Evolutionary conservation across 2,329 filamentous ascomycete genomes (phyloP), one percentile per base, ranked within the genome.

Genomic region (Cytospora paraplurivora): DNA sequence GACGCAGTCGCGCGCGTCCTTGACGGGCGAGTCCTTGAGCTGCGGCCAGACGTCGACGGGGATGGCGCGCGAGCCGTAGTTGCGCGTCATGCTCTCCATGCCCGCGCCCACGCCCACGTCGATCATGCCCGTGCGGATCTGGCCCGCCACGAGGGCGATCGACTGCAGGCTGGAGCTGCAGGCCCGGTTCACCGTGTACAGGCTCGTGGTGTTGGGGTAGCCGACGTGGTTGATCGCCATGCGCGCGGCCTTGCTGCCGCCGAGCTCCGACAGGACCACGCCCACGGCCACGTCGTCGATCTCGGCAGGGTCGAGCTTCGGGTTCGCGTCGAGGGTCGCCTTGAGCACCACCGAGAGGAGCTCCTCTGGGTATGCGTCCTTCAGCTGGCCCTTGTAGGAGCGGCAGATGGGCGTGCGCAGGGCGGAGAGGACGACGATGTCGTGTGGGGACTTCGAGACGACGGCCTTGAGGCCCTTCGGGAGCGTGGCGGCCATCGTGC

Each of bases 21-120:
- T 82, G 11, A 84, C 82, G 1, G 78, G 76, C 4, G 83, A 87
- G 1, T 89, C 83, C 70, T 80, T 85, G 66, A 97, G 78, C 58
- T 84, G 87, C 0, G 89, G 87, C 92, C 92, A 97, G 12, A 92
- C 77, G 67, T 92, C 85, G 0, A 87, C 88, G 0, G 93, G 93
- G 51, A 97, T 95, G n/a, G 93, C 93, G 63, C 87, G 81, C 33
- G 81, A 86, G 58, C 88, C 93, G 76, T 97, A 97, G 78, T 97
- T 97, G 68, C 89, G 80, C 67, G 92, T 96, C 93, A 97, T 97
- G 78, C 90, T 94, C 83, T 97, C 93, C 91, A 96, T 97, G 35
- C 93, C 93, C 1, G 91, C 93, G 11, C 88, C 93, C 66, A 97
- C 86, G 65, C 92, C 93, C 0, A 83, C 81, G 66, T 88, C 84